Evolutionary conservation across 1,284 basidiomycete genomes (phyloP).

Genomic region (Malassezia psittaci): DNA sequence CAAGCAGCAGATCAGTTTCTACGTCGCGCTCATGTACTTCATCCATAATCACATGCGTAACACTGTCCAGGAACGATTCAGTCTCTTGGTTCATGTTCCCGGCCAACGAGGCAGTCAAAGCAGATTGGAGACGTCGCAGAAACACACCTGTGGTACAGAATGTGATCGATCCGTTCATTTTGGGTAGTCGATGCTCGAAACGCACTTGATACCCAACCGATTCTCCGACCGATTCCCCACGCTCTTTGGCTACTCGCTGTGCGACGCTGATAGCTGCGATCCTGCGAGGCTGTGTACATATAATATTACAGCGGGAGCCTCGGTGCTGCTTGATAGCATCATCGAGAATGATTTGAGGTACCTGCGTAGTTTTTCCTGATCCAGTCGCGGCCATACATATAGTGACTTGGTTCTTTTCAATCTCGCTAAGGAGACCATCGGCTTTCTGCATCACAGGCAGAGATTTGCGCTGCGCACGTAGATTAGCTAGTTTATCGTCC

Average conservation of each 20-base stretch:
- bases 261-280: constrained; percentile 88
- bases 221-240: constrained; percentile 64
- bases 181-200: constrained; percentile 72
- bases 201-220: constrained; percentile 85
- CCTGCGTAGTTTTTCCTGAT: constrained; percentile 90
- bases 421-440: constrained; percentile 52
- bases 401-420: constrained; percentile 71
- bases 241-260: constrained; percentile 78
- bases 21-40: constrained; percentile 95
- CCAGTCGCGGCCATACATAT: constrained; percentile 91
- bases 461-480: constrained; percentile 60
- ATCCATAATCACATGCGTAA: constrained; percentile 86
- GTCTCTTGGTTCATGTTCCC: constrained; percentile 14
- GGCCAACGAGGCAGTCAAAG: constrained; percentile 51
- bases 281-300: constrained; percentile 86
- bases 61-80: constrained; percentile 58
- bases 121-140: constrained; percentile 72
- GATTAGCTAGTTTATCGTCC: constrained; percentile 58
- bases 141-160: constrained; percentile 93
- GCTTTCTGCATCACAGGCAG: constrained; percentile 58
- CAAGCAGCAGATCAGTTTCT: constrained; percentile 82
- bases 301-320: constrained; percentile 76
- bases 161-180: constrained; percentile 70
- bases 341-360: constrained; percentile 85
- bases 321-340: constrained; percentile 66